A percentile compares a stretch with the other conserved stretches of the same genome.
Evolutionary conservation across 2,329 filamentous ascomycete species (phyloP).

Genomic region (Fonsecaea pedrosoi): DNA sequence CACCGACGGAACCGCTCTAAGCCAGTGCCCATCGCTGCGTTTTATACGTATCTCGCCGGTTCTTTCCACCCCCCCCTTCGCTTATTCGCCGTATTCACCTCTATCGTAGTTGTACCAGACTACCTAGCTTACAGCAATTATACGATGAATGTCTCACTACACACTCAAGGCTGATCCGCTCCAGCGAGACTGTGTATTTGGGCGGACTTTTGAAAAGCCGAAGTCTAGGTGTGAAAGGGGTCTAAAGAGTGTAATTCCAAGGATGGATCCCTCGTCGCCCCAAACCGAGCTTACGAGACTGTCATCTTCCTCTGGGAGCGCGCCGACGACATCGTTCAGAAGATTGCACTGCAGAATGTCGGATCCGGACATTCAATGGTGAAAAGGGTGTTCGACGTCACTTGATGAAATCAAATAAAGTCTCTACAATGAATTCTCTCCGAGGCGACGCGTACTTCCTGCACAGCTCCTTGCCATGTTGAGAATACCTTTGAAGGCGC

Average conservation of each 20-base stretch:
- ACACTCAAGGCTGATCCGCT: neutral
- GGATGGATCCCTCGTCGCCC: neutral
- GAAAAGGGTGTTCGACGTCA: slow-evolving; percentile 10
- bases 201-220: neutral
- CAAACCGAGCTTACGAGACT: slow-evolving; percentile 7
- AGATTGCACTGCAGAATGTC: slow-evolving; percentile 8
- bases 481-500: slow-evolving; percentile 10
- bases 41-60: too few species aligned
- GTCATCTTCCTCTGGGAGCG: slow-evolving; percentile 1
- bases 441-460: slow-evolving; percentile 10
- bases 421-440: slow-evolving; percentile 21
- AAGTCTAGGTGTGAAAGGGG: neutral
- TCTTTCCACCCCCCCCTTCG: too few species aligned
- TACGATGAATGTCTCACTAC: neutral
- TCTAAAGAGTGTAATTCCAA: slow-evolving; percentile 7
- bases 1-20: too few species aligned
- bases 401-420: slow-evolving; percentile 16
- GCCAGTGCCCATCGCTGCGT: too few species aligned
- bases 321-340: slow-evolving; percentile 15
- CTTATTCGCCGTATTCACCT: too few species aligned
- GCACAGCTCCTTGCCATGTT: neutral
- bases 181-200: neutral
- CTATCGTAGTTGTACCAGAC: too few species aligned
- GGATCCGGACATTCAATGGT: slow-evolving; percentile 15
- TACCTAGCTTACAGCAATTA: neutral